A percentile compares a stretch with the other conserved stretches of the same genome.
phyloP scores from a whole-genome alignment of 1,284 basidiomycete species.

The Ceratobasidium papillatum region DNA sequence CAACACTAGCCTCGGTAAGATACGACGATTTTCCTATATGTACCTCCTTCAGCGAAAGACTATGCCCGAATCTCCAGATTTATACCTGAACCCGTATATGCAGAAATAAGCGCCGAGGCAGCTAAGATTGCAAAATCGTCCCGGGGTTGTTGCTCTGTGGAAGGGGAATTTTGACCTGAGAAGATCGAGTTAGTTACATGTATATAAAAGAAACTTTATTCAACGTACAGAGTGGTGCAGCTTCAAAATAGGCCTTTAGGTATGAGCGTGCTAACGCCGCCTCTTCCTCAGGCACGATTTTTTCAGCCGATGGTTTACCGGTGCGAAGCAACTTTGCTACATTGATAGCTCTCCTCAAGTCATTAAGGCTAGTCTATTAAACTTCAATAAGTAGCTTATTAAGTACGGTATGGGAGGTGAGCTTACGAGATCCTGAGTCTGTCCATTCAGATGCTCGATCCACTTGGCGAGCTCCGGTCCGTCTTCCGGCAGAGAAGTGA shows the following conservation, averaged over 20 bases:
- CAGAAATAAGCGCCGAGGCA: constrained; percentile 70
- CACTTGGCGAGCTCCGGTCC: constrained; percentile 49
- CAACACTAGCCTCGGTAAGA: constrained; percentile 67
- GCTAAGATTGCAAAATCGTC: constrained; percentile 85
- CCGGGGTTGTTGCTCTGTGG: constrained; percentile 84
- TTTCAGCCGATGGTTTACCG: constrained; percentile 16
- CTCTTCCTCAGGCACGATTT: constrained; percentile 31
- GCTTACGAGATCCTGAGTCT: constrained; percentile 47
- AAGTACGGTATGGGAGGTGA: constrained; percentile 44
- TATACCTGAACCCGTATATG: constrained; percentile 59
- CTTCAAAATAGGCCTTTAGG: constrained; percentile 67
- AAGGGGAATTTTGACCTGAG: constrained; percentile 38
- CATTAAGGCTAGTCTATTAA: constrained; percentile 20
- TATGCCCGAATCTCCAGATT: constrained; percentile 23
- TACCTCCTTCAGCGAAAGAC: neutral
- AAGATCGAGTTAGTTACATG: neutral
- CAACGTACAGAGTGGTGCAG: constrained; percentile 61
- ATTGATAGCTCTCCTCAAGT: constrained; percentile 34
- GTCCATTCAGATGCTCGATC: constrained; percentile 39
- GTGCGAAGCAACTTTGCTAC: constrained; percentile 35
- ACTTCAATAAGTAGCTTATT: neutral
- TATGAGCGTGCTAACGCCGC: constrained; percentile 45
- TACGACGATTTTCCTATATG: constrained; percentile 12
- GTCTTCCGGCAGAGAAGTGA: constrained; percentile 53
- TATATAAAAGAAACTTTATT: neutral